A percentile compares a stretch with the other conserved stretches of the same genome.
Conservation (phyloP, 805 yeast genomes). For the Hanseniaspora occidentalis region DNA sequence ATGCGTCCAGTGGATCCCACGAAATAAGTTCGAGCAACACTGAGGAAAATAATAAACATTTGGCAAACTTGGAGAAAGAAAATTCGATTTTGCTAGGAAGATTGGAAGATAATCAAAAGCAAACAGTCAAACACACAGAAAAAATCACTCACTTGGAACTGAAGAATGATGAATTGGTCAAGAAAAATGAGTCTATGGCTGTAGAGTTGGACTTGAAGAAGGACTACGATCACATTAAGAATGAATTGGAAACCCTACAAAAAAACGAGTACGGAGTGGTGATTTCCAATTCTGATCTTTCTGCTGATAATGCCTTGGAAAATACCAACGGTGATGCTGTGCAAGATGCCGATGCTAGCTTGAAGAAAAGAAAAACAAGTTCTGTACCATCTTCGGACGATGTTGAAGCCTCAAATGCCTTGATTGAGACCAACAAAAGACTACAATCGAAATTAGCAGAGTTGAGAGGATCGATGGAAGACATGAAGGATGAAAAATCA, state of each 20-base stretch:
- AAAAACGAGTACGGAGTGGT: conserved; percentile 77
- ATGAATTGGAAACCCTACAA: conserved; percentile 59
- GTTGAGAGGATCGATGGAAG: conserved; percentile 46
- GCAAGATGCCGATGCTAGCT: no score
- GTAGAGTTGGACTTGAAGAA: conserved; percentile 30
- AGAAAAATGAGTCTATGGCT: conserved; percentile 5
- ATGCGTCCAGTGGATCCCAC: conserved; percentile 45
- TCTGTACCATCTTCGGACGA: conserved; percentile 15
- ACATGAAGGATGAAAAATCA: conserved; percentile 28
- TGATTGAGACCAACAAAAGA: conserved; percentile 59
- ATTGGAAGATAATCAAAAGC: no score
- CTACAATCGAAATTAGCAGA: conserved; percentile 59
- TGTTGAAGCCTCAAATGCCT: conserved; percentile 38
- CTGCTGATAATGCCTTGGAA: conserved; percentile 14
- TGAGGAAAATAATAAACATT: conserved; percentile 29
- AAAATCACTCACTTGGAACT: no score
- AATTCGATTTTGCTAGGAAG: conserved; percentile 50
- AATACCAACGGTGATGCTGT: no score
- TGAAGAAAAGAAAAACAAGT: no score
- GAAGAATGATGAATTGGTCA: background rate
- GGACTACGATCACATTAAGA: conserved; percentile 74
- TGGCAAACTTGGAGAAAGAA: conserved; percentile 49
- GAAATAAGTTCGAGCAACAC: conserved; percentile 30
- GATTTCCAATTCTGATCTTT: conserved; percentile 26
- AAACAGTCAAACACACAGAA: no score